phyloP scores from a whole-genome alignment of 2,329 filamentous ascomycete species.

The Penicillium aurantiogriseum region DNA sequence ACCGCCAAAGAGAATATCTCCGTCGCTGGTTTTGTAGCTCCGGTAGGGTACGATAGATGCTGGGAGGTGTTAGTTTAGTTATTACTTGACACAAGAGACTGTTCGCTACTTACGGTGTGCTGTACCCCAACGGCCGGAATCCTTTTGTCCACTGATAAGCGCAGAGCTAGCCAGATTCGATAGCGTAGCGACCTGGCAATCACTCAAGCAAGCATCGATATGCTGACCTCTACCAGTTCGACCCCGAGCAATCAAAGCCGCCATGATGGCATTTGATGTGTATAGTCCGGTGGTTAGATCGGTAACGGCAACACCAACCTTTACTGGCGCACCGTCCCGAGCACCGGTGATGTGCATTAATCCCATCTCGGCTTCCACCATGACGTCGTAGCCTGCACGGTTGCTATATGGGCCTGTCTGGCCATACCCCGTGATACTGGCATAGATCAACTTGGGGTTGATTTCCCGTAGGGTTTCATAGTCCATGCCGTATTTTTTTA shows the following conservation, averaged over 20 bases:
- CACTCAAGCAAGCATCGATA: conserved; percentile 85
- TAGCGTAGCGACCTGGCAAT: conserved; percentile 91
- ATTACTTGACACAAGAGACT: neutral
- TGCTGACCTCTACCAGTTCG: conserved; percentile 82
- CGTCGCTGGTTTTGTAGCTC: conserved; percentile 67
- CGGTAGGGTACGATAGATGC: conserved; percentile 97
- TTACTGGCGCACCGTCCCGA: conserved; percentile 85
- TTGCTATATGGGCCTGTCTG: conserved; percentile 88
- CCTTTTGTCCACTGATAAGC: conserved; percentile 81
- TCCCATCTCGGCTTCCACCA: conserved; percentile 98
- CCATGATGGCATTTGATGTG: conserved; percentile 93
- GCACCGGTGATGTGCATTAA: conserved; percentile 97
- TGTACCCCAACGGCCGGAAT: conserved; percentile 90
- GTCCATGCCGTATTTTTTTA: conserved; percentile 90
- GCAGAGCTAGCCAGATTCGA: conserved; percentile 95
- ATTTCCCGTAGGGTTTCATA: conserved; percentile 76
- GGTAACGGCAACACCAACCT: conserved; percentile 95
- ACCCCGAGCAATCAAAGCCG: conserved; percentile 73
- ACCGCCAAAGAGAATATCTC: conserved; percentile 63
- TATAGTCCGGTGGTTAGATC: conserved; percentile 95
- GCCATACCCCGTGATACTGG: conserved; percentile 94
- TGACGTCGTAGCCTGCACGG: conserved; percentile 94
- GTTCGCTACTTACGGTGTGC: conserved; percentile 69
- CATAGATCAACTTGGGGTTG: conserved; percentile 86
- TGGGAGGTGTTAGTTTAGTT: conserved; percentile 41